Base-by-base conservation (phyloP, 2,329 filamentous ascomycete genomes). In the Tolypocladium endophyticum region DNA sequence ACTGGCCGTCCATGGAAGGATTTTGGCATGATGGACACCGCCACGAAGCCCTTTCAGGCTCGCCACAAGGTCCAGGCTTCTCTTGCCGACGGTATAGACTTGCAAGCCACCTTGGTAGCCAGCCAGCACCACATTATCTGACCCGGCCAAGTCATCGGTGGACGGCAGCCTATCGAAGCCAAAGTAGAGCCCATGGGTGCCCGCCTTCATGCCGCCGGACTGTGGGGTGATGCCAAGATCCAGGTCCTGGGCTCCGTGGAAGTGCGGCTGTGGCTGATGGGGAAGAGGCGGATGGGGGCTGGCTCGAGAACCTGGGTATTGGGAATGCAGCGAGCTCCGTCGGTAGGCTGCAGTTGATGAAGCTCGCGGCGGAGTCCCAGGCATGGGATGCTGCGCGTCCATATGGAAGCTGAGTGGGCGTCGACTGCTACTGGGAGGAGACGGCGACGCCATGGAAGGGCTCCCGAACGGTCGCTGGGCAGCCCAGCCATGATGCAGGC, bases 51-150 rank as follows among this genome's bases (percentile, higher is more conserved):
- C 90, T 68, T 88, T 87, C 55, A 97, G 75, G 59, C 84, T 84
- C 25, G 87, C 87, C 36, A 91, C 75, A 28, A 84, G 80, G 59
- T 90, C 87, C 58, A 90, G 72, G 56, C 88, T 88, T 62, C 86
- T 85, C 68, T 87, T 89, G 52, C 86, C 84, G 36, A 95, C 81
- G 25, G 84, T 80, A 64, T 90, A 87, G 20, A 96, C 81, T 63
- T 93, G 88, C 56, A 97, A 70, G 1, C 87, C 87, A 50, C 90
- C 90, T 70, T 96, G 88, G 65, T 87, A 91, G 1, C 92, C 92
- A 11, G 90, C 83, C 5, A 96, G 73, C 53, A 92, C 77, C 33
- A 89, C 84, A 71, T 88, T 87, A 67, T 89, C 82, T 58, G 76
- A 74, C 39, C 76, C 76, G 59, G 73, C 67, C 20, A 65, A 65